phyloP scores from a whole-genome alignment of 306 rosid species.

The Quillaja saponaria region DNA sequence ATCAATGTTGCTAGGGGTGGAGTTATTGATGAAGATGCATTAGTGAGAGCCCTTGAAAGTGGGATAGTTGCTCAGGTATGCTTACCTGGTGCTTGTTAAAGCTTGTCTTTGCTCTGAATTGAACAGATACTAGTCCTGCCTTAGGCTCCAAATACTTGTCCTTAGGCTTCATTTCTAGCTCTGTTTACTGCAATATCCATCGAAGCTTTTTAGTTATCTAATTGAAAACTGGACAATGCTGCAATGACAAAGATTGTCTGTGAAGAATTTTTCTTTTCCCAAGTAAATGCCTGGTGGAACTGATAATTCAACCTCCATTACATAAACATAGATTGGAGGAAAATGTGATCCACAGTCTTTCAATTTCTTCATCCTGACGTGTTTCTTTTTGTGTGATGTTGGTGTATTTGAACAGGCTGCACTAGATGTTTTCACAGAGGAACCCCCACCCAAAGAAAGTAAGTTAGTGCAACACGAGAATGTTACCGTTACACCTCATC shows the following conservation, averaged over 20 bases:
- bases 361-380: background rate
- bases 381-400: background rate
- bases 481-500: slow-evolving; percentile 87
- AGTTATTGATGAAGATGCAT: slow-evolving; percentile 87
- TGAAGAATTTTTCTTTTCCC: no score
- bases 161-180: background rate
- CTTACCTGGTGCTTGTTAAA: no score
- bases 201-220: background rate
- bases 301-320: no score
- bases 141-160: no score
- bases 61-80: slow-evolving; percentile 89
- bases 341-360: background rate
- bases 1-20: slow-evolving; percentile 92
- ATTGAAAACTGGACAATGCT: no score
- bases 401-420: slow-evolving; percentile 60
- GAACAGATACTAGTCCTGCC: no score
- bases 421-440: slow-evolving; percentile 82
- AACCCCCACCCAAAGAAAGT: slow-evolving; percentile 81
- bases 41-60: slow-evolving; percentile 69
- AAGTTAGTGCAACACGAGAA: slow-evolving; percentile 77
- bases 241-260: no score
- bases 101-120: no score
- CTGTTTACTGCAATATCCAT: background rate
- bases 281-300: no score
- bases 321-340: no score